Evolutionary conservation across 768 basidiomycete genomes (phyloP), one percentile per base, ranked within the genome.

Genomic region (Collybia sordida): DNA sequence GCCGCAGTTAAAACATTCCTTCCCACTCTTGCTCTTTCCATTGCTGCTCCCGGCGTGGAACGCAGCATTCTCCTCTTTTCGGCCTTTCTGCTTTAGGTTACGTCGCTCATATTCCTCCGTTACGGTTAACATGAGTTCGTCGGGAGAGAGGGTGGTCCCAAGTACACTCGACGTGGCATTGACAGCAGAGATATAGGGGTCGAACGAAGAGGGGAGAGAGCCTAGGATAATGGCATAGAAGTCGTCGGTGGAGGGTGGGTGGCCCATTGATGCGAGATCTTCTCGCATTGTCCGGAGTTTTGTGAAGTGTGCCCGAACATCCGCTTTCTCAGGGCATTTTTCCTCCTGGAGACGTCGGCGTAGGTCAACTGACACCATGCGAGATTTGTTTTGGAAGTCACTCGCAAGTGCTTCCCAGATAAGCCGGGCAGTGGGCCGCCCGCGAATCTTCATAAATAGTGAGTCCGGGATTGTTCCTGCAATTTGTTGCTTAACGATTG

Each of bases 181-280:
- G 22, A 72, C 45, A 19, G 65, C 49, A n/a, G 67, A 61, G 45
- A 70, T 57, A 39, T 55, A 62, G 23, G 66, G 41, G 45, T 68
- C 64, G 47, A 67, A 73, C n/a, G 64, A 66, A 6, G 39, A 12
- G n/a, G 71, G 71, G 11, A 74, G 62, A 4, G 72, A 73, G 12
- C 55, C 49, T 28, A 70, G 58, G 22, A 73, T 59, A 39, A 73
- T 70, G 3, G 61, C 60, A 24, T 60, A 59, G 47, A 69, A 66
- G 36, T 71, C 64, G 7, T 64, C 56, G 9, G 72, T 63, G 0
- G 56, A 25, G 6, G 65, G 62, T n/a, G 61, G 45, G 4, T 60
- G 50, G 18, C 67, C 68, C 58, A 72, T 65, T 0, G 64, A 58
- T 0, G 69, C 64, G 7, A 75, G 62, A n/a, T 71, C 59, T 40